Conservation (phyloP, 2,329 filamentous ascomycete genomes). For the Paecilomyces niveus region DNA sequence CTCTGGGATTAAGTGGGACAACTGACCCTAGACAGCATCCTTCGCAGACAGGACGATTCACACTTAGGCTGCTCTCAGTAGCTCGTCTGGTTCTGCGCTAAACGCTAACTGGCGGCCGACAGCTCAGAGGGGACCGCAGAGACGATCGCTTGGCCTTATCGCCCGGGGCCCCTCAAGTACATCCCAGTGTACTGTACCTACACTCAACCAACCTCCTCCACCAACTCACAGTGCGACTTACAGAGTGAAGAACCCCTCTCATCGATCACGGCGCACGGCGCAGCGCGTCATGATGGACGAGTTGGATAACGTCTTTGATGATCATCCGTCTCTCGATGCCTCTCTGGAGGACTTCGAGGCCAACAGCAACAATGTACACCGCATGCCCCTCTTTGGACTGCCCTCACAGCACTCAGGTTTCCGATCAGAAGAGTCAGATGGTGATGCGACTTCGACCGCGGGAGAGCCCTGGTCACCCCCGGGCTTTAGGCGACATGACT, state of each 20-base stretch:
- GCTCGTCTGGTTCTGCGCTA: neutral
- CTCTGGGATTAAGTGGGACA: neutral
- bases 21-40: neutral
- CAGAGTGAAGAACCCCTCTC: neutral
- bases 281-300: slow-evolving; percentile 37
- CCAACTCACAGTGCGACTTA: neutral
- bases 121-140: neutral
- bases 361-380: slow-evolving; percentile 34
- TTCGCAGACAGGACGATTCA: neutral
- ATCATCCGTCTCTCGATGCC: slow-evolving; percentile 53
- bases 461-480: slow-evolving; percentile 58
- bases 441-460: slow-evolving; percentile 22
- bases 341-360: slow-evolving; percentile 58
- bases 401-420: slow-evolving; percentile 59
- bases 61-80: neutral
- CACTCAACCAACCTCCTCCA: neutral
- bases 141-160: neutral
- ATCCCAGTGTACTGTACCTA: neutral
- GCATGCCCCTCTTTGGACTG: slow-evolving; percentile 47
- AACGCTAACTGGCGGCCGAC: neutral
- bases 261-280: slow-evolving; percentile 6
- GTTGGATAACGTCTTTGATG: slow-evolving; percentile 46
- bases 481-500: slow-evolving; percentile 48
- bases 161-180: neutral
- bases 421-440: slow-evolving; percentile 45